Base-by-base conservation (phyloP, 1,284 basidiomycete genomes). In the Moesziomyces globuligerus region DNA sequence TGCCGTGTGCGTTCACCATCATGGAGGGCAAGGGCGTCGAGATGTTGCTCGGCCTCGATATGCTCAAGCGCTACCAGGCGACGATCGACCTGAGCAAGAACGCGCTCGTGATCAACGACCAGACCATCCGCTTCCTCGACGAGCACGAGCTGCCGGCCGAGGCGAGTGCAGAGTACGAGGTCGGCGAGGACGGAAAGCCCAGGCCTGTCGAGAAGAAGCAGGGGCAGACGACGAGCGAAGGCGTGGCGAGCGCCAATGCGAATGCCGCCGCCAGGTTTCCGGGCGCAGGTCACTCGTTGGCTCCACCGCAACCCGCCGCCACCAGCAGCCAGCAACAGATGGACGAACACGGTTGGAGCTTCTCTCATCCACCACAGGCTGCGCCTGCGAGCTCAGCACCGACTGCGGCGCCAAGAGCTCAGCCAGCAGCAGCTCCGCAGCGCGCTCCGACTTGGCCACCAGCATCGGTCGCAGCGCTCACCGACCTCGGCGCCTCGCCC, bases 21-120 rank as follows among this genome's bases (percentile, higher is more conserved):
- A 91, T 98, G 87, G 95, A 98, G 51, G 94, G 94, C 23, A 88
- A 89, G 29, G 89, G 91, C 53, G 93, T 98, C 38, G 95, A 98
- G 76, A 88, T 98, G 20, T 86, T 98, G 2, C 91, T 98, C 50
- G 96, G 95, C 5, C 86, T 98, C 18, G 95, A 98, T 85, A 98
- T 98, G 96, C 88, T 98, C 53, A 98, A 95, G 84, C 90, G 94
- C 1, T 93, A 97, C 81, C 94, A 97, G 82, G 94, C 94, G 9
- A 91, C 89, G 75, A 97, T 98, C 80, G 96, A 98, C 83, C 87
- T 98, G 24, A 86, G 89, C 60, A 92, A 92, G 83, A 89, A 90
- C 76, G 90, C 91, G 11, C 87, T 98, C 17, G 87, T 94, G 25
- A 95, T 98, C 58, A 90, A 93, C 83, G 90, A 89, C 4, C 87